These are phyloP conservation scores for Lentinula edodes DNA, from an alignment of 768 basidiomycete genomes.

Conservation along the genomic window DNA sequence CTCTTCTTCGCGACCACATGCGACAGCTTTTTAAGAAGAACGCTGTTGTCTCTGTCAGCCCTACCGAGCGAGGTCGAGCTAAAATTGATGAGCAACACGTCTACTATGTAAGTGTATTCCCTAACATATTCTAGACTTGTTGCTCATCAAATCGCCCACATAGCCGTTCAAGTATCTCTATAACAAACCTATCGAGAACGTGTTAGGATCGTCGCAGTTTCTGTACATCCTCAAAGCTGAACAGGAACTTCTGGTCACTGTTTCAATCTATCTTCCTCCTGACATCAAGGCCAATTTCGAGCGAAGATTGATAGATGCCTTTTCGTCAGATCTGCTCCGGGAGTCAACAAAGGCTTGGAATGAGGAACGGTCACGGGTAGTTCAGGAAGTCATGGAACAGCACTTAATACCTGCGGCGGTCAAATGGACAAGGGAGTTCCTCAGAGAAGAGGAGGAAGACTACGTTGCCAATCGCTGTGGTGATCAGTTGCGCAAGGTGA, in stretches of 20 bases:
- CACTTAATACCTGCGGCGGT: slow-evolving; percentile 78
- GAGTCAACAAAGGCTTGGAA: slow-evolving; percentile 92
- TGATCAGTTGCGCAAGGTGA: slow-evolving; percentile 63
- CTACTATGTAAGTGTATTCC: slow-evolving; percentile 51
- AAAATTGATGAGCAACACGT: slow-evolving; percentile 74
- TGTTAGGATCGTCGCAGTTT: slow-evolving; percentile 75
- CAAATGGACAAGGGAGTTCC: slow-evolving; percentile 87
- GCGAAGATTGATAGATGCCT: slow-evolving; percentile 71
- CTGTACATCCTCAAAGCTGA: slow-evolving; percentile 90
- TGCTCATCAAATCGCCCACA: slow-evolving; percentile 49
- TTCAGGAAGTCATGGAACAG: slow-evolving; percentile 73
- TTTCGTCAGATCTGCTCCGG: slow-evolving; percentile 78
- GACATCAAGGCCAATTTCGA: slow-evolving; percentile 65
- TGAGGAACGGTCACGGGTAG: slow-evolving; percentile 69
- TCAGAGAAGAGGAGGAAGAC: slow-evolving; percentile 90
- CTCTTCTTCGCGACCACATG: slow-evolving; percentile 73
- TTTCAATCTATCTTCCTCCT: slow-evolving; percentile 62
- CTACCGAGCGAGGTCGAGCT: slow-evolving; percentile 79
- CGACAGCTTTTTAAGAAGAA: slow-evolving; percentile 70
- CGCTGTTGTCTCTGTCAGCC: slow-evolving; percentile 72
- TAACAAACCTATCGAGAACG: slow-evolving; percentile 66
- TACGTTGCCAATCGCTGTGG: slow-evolving; percentile 65
- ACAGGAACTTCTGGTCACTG: slow-evolving; percentile 77
- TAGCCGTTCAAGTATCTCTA: slow-evolving; percentile 95
- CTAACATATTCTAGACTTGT: background rate